Conservation (phyloP, 1,139 yeast species). For the Tardiomyces blankii region DNA sequence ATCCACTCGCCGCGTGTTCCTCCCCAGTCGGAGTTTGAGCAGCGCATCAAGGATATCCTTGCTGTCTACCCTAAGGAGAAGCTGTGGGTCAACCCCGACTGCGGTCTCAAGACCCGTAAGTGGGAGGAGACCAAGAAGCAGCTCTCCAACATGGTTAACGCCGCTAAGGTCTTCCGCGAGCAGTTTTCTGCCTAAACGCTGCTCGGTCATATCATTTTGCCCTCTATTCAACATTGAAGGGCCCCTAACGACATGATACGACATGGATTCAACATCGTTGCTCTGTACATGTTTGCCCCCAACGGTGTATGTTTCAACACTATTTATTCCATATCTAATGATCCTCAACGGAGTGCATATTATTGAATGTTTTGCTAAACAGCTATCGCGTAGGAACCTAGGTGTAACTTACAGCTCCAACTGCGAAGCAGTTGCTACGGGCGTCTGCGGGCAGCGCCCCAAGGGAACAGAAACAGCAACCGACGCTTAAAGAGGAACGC, state of each 20-base stretch:
- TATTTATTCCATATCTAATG: constrained; percentile 1
- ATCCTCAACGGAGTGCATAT: constrained; percentile 2
- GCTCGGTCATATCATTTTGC: neutral
- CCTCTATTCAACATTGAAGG: constrained; percentile 1
- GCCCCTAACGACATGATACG: neutral
- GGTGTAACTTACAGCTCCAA: no score
- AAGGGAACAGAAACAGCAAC: no score
- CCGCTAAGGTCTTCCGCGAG: constrained; percentile 93
- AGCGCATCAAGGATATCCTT: constrained; percentile 88
- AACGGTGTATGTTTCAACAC: constrained; percentile 3
- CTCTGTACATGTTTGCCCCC: neutral
- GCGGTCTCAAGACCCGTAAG: constrained; percentile 98
- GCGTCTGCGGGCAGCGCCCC: no score
- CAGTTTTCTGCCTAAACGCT: constrained; percentile 19
- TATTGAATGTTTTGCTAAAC: neutral
- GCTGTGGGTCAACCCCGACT: constrained; percentile 99
- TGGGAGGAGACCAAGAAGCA: constrained; percentile 76
- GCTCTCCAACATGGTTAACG: constrained; percentile 96
- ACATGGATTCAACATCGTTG: constrained; percentile 1
- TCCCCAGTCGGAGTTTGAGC: constrained; percentile 88
- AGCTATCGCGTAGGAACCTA: no score
- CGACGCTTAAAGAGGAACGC: no score
- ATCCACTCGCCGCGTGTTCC: constrained; percentile 99
- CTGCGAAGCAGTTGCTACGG: no score
- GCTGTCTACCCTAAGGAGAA: constrained; percentile 95